These are phyloP conservation scores for Lathyrus tuberosus DNA, from an alignment of 306 rosid genomes.

Conservation along the genomic window DNA sequence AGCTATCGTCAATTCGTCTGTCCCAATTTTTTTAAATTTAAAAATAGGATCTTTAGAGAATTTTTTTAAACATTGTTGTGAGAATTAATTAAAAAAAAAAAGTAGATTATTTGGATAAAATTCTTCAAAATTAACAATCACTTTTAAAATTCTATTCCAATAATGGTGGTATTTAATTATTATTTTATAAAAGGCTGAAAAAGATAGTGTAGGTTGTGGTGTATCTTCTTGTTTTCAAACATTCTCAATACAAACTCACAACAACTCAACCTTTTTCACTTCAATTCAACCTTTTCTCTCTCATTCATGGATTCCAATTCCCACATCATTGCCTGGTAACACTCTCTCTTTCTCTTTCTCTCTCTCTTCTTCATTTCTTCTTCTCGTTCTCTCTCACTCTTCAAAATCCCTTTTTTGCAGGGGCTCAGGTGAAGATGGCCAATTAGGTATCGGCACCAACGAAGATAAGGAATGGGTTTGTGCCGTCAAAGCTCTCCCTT, in stretches of 20 bases:
- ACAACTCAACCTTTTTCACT: no score
- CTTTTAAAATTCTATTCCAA: not conserved
- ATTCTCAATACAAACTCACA: not conserved
- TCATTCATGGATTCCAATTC: conserved; percentile 37
- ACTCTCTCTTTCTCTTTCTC: not conserved
- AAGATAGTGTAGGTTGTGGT: not conserved
- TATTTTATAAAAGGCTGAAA: no score
- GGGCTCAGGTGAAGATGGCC: conserved; percentile 99
- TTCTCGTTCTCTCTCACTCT: not conserved
- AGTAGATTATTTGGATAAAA: no score
- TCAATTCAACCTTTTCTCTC: no score
- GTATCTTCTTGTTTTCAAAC: conserved; percentile 1
- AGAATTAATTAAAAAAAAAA: no score
- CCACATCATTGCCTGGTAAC: conserved; percentile 46
- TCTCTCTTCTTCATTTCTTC: not conserved
- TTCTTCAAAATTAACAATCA: no score
- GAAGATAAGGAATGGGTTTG: conserved; percentile 80
- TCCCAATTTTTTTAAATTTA: no score
- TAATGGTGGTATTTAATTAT: no score
- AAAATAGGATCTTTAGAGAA: no score
- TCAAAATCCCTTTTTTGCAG: conserved; percentile 30
- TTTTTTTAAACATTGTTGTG: no score
- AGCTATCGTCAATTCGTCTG: no score
- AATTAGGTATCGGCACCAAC: conserved; percentile 77
- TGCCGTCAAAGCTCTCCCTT: conserved; percentile 56